Evolutionary conservation across 2,329 filamentous ascomycete species (phyloP).

Genomic region (Epichloe gansuensis): DNA sequence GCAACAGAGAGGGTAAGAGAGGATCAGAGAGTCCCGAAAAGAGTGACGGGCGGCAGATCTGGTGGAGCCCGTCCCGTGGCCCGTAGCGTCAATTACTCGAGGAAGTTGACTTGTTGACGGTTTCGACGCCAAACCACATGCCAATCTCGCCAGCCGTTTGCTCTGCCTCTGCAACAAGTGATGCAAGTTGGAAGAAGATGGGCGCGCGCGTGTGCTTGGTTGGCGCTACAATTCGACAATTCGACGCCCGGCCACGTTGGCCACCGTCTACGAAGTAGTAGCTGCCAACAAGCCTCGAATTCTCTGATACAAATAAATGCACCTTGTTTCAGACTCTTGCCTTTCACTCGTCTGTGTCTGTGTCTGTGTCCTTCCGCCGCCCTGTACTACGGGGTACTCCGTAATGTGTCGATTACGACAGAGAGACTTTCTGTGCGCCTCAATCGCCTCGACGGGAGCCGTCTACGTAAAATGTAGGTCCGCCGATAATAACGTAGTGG

Average conservation of each 20-base stretch:
- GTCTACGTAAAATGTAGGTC: no score
- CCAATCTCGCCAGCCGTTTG: not conserved
- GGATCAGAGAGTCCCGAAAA: not conserved
- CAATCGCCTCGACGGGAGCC: no score
- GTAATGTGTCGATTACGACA: no score
- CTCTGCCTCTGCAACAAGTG: no score
- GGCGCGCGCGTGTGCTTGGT: no score
- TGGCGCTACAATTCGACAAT: not conserved
- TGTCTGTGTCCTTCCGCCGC: no score
- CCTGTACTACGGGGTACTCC: no score
- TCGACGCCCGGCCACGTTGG: not conserved
- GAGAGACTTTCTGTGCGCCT: no score
- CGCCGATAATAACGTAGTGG: no score
- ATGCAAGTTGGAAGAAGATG: no score
- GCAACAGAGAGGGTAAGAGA: slow-evolving; percentile 1
- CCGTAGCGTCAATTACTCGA: not conserved
- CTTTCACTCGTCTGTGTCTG: not conserved
- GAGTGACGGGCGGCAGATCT: not conserved
- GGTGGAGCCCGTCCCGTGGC: slow-evolving; percentile 4
- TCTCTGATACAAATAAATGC: not conserved
- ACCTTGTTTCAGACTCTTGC: not conserved
- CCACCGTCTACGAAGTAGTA: not conserved
- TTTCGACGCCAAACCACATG: slow-evolving; percentile 4
- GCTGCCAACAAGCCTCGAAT: not conserved
- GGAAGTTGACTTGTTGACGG: not conserved